phyloP scores from a whole-genome alignment of 371 early-diverging fungal genomes.

The Mortierella sp. region DNA sequence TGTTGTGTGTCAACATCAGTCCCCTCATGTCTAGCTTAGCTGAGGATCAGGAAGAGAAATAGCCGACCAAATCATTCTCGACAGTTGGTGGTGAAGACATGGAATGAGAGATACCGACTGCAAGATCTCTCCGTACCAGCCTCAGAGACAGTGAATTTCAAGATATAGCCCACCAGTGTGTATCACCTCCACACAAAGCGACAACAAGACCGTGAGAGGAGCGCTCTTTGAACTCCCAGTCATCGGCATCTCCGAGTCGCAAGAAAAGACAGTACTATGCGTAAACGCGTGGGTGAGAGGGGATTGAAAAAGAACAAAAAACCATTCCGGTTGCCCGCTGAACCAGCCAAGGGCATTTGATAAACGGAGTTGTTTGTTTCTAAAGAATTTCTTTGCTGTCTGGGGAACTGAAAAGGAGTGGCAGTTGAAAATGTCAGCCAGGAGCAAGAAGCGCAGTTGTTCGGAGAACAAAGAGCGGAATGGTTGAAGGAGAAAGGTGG shows the following conservation, averaged over 20 bases:
- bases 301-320: neutral
- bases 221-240: neutral
- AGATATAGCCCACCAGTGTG: too few species aligned
- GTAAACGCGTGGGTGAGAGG: conserved; percentile 7
- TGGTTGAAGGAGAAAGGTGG: too few species aligned
- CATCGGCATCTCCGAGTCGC: neutral
- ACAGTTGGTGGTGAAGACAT: too few species aligned
- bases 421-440: neutral
- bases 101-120: too few species aligned
- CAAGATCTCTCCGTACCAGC: too few species aligned
- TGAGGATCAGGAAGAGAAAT: too few species aligned
- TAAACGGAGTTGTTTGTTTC: conserved; percentile 5
- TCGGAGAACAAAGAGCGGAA: neutral
- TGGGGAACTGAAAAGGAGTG: neutral
- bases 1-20: too few species aligned
- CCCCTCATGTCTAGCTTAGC: too few species aligned
- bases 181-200: neutral
- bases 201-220: neutral
- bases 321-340: neutral
- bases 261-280: neutral
- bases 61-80: too few species aligned
- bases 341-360: neutral
- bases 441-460: neutral
- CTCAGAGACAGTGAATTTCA: too few species aligned
- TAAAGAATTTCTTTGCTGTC: neutral